phyloP scores from a whole-genome alignment of 2,329 filamentous ascomycete genomes.

The Penicillium frequentans region DNA sequence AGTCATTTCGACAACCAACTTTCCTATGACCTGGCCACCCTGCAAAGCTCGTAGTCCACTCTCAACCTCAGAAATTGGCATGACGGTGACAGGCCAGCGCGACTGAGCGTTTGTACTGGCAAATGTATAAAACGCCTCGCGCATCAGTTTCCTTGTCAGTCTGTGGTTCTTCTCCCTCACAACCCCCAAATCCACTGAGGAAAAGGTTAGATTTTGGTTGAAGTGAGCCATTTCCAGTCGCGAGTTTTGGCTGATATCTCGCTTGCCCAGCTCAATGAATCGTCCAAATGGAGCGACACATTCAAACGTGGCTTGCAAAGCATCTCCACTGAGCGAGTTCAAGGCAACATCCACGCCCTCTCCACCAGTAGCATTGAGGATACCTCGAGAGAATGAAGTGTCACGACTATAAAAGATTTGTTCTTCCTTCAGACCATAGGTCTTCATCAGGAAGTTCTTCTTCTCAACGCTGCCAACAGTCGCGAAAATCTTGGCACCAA shows the following conservation, averaged over 20 bases:
- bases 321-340: conserved; percentile 30
- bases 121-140: conserved; percentile 24
- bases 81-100: conserved; percentile 18
- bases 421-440: conserved; percentile 11
- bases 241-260: conserved; percentile 35
- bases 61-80: conserved; percentile 24
- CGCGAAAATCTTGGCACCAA: conserved; percentile 25
- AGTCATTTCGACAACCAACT: conserved; percentile 23
- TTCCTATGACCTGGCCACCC: conserved; percentile 25
- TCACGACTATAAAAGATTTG: conserved; percentile 22
- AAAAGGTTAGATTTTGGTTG: conserved; percentile 43
- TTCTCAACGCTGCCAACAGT: conserved; percentile 24
- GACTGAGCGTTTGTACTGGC: conserved; percentile 9
- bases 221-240: conserved; percentile 51
- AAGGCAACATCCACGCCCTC: conserved; percentile 31
- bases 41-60: conserved; percentile 26
- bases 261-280: conserved; percentile 38
- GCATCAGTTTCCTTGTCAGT: conserved; percentile 21
- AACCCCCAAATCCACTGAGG: conserved; percentile 42
- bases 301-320: conserved; percentile 27
- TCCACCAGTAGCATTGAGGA: conserved; percentile 26
- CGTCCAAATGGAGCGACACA: conserved; percentile 32
- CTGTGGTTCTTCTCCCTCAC: conserved; percentile 25
- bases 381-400: conserved; percentile 22
- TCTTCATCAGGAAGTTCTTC: conserved; percentile 22